Conservation (phyloP, 306 rosid species). For the Fragaria iinumae region DNA sequence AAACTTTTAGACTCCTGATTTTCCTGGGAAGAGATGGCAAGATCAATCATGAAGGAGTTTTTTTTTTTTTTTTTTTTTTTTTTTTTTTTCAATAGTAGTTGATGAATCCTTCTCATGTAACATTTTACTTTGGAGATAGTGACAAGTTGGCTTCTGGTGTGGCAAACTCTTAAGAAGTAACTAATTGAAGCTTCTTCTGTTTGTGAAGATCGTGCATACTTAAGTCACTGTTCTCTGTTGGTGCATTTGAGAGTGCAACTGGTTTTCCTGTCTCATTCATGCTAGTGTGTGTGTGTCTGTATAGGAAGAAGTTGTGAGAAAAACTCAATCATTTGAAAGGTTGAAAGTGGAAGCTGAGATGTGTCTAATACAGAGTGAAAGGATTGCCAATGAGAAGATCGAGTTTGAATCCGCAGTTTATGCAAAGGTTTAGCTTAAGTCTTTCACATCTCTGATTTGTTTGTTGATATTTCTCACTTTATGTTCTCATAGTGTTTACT, state of each 20-base stretch:
- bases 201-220: not conserved
- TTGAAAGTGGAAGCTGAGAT: slow-evolving; percentile 81
- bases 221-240: not conserved
- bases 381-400: slow-evolving; percentile 55
- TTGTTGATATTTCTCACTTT: not conserved
- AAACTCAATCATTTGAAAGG: slow-evolving; percentile 64
- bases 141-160: not conserved
- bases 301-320: slow-evolving; percentile 83
- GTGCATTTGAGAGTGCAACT: not conserved
- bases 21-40: not conserved
- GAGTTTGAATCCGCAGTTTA: slow-evolving; percentile 76
- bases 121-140: not conserved
- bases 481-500: not conserved
- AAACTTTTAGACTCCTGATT: not conserved
- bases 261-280: slow-evolving; percentile 4
- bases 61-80: not conserved
- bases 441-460: not conserved
- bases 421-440: slow-evolving; percentile 49
- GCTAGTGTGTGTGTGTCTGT: slow-evolving; percentile 9
- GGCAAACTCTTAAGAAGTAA: not conserved
- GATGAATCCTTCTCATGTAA: not conserved
- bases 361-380: slow-evolving; percentile 77
- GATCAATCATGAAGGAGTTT: not conserved
- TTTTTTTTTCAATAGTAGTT: not conserved
- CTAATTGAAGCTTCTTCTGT: not conserved